Evolutionary conservation across 768 basidiomycete species (phyloP).

Genomic region (Serendipita sp.): DNA sequence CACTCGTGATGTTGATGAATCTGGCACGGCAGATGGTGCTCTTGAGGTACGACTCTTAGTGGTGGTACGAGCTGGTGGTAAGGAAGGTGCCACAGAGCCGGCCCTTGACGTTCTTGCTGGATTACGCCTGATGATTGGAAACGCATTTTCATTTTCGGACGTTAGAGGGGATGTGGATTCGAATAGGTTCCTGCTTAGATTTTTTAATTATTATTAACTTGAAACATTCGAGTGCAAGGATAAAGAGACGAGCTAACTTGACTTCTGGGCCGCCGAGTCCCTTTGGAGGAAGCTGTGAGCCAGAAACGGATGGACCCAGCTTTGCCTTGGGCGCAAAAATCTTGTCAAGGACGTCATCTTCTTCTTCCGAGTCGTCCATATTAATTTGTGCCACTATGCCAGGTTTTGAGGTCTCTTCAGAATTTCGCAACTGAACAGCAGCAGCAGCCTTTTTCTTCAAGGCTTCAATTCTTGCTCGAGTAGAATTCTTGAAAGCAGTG

Average conservation of each 20-base stretch:
- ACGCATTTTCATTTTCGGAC: background rate
- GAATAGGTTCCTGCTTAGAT: no score
- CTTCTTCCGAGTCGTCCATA: slow-evolving; percentile 1
- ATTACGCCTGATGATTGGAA: background rate
- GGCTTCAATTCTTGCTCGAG: background rate
- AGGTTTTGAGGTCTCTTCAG: background rate
- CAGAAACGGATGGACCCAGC: no score
- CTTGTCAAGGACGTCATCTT: background rate
- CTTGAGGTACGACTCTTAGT: no score
- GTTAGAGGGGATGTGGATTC: no score
- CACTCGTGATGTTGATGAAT: background rate
- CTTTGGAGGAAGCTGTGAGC: no score
- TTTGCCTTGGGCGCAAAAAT: background rate
- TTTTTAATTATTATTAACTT: no score
- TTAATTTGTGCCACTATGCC: background rate
- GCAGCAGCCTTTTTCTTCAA: background rate
- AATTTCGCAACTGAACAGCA: background rate
- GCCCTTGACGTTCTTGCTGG: background rate
- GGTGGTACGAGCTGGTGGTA: no score
- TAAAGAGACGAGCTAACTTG: no score
- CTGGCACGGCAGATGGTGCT: background rate
- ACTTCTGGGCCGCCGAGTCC: no score
- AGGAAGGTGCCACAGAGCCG: background rate
- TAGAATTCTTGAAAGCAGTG: background rate
- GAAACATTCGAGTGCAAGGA: no score